These are phyloP conservation scores for Paratinospora sagittata DNA, from an alignment of 164 flowering plant species.

Conservation along the genomic window DNA sequence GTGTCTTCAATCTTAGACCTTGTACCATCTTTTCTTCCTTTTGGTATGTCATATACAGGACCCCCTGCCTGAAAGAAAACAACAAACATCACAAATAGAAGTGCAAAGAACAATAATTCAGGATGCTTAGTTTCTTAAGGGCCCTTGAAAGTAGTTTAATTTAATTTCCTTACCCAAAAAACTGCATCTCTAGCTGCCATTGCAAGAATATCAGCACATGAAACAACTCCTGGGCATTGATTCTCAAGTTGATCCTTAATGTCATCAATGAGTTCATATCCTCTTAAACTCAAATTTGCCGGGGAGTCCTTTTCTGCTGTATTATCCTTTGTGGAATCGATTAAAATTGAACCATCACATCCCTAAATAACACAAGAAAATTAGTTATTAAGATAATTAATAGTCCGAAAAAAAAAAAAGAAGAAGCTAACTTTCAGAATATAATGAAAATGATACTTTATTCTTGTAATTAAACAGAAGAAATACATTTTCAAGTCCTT, in stretches of 20 bases:
- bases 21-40: constrained; percentile 84
- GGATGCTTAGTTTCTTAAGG: background rate
- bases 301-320: constrained; percentile 91
- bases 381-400: too few species aligned
- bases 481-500: background rate
- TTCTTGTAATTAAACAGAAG: background rate
- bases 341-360: constrained; percentile 76
- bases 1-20: constrained; percentile 84
- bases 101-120: background rate
- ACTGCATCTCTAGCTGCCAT: constrained; percentile 89
- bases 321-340: constrained; percentile 73
- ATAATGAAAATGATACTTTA: background rate
- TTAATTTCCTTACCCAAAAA: constrained; percentile 37
- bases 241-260: constrained; percentile 51
- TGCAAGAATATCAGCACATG: constrained; percentile 84
- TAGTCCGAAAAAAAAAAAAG: background rate
- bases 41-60: constrained; percentile 49
- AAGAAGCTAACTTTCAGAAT: background rate
- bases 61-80: constrained; percentile 25
- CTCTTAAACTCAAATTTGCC: constrained; percentile 72
- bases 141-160: background rate
- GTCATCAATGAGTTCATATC: constrained; percentile 66
- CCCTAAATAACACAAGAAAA: constrained; percentile 39
- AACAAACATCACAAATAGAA: background rate
- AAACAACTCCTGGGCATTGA: constrained; percentile 77